Base-by-base conservation (phyloP, 163 green algal species). In the Picocystis sp. region DNA sequence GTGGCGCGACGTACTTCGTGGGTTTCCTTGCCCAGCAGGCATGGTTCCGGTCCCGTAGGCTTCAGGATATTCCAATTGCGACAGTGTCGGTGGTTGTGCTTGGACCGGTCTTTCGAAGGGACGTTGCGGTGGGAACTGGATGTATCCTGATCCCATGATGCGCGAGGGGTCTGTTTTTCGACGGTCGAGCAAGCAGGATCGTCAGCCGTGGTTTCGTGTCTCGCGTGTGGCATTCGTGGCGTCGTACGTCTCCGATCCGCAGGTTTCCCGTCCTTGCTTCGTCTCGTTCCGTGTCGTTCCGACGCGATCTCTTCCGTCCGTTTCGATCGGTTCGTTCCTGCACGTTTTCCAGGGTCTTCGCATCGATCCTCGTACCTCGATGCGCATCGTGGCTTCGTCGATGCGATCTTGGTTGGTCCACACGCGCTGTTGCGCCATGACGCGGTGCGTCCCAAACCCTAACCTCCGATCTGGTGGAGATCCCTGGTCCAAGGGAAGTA, bases 71-170 rank as follows among this genome's bases (percentile, higher is more conserved):
- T 34, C 19, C 5, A 47, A 45, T 42, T 19, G 9, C 66, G 77
- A 63, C 12, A 84, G 48, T 3, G 80, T 90, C 3, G 72, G 70
- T n/a, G 80, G 80, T 68, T 90, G 80, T 29, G 83, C 43, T 21
- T 76, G 58, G 12, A 84, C 38, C 2, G 65, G 67, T 48, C 69
- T 72, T 55, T 80, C 71, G 63, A 86, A 87, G 0, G 74, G 73
- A 53, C 70, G 70, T 60, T 89, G 80, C 2, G 80, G 80, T 6
- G 80, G 80, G 50, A 84, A 77, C 43, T 74, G 48, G 34, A 89
- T 89, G 59, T 71, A 89, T 17, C 80, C 80, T 13, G 65, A 78
- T 12, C 80, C 80, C 11, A 81, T 80, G 62, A 60, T 43, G 34
- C 22, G 45, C 35, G 21, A 33, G 6, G 24, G 25, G 11, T 23